Evolutionary conservation across 306 rosid species (phyloP).

Genomic region (Canavalia gladiata): DNA sequence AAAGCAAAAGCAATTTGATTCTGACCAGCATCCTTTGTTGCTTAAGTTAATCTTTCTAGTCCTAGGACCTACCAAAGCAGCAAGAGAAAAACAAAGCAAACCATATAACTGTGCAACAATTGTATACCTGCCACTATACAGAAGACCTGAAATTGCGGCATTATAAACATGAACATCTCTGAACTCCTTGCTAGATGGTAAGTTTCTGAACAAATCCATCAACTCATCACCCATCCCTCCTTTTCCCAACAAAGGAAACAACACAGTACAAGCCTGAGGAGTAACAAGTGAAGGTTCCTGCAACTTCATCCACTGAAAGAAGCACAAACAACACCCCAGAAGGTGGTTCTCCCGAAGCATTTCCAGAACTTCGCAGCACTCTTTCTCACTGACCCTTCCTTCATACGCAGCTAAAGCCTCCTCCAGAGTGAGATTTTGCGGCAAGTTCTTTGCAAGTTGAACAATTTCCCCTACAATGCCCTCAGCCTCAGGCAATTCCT

Average conservation of each 20-base stretch:
- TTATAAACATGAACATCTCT: constrained; percentile 80
- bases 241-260: constrained; percentile 84
- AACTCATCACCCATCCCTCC: constrained; percentile 79
- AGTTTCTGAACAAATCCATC: constrained; percentile 66
- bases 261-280: constrained; percentile 67
- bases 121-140: constrained; percentile 66
- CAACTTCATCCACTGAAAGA: constrained; percentile 92
- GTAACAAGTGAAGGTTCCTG: constrained; percentile 76
- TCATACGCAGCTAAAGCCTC: constrained; percentile 70
- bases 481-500: constrained; percentile 46
- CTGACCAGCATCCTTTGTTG: background rate
- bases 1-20: background rate
- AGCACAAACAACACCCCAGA: constrained; percentile 68
- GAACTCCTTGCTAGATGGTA: constrained; percentile 69
- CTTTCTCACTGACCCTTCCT: constrained; percentile 60
- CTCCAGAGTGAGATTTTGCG: constrained; percentile 69
- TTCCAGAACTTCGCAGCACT: constrained; percentile 70
- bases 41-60: constrained; percentile 18
- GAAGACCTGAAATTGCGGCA: constrained; percentile 81
- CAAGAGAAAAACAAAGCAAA: constrained; percentile 37
- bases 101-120: constrained; percentile 33
- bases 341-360: constrained; percentile 66
- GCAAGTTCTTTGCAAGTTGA: constrained; percentile 68
- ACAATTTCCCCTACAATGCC: constrained; percentile 72
- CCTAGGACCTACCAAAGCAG: constrained; percentile 3